Evolutionary conservation across 495 filamentous ascomycete species (phyloP).

Genomic region (Penicillium atrosanguineum): DNA sequence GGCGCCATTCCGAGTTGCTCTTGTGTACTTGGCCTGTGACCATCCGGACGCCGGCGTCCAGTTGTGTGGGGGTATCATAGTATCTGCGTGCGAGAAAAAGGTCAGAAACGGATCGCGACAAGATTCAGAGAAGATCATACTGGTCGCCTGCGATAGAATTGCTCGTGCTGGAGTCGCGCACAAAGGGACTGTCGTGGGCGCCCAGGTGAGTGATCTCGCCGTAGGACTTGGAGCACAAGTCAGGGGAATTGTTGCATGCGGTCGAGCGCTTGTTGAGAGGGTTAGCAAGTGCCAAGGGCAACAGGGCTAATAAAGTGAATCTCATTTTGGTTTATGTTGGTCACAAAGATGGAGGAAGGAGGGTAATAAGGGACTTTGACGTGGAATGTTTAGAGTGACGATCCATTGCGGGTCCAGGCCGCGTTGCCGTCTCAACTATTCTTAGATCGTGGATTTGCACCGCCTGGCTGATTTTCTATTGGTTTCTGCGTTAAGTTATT

Average conservation of each 20-base stretch:
- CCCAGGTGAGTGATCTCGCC: slow-evolving; percentile 62
- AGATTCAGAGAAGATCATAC: slow-evolving; percentile 27
- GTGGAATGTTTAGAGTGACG: slow-evolving; percentile 18
- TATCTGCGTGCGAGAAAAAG: slow-evolving; percentile 33
- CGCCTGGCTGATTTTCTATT: slow-evolving; percentile 8
- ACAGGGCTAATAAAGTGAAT: slow-evolving; percentile 28
- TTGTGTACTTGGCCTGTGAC: slow-evolving; percentile 71
- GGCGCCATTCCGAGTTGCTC: slow-evolving; percentile 50
- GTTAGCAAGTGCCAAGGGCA: slow-evolving; percentile 32
- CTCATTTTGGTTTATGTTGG: slow-evolving; percentile 27
- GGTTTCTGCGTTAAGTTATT: not conserved
- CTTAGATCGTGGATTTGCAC: slow-evolving; percentile 27
- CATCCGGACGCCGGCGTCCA: slow-evolving; percentile 68
- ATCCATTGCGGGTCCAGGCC: slow-evolving; percentile 27
- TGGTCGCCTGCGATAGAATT: slow-evolving; percentile 64
- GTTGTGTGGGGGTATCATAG: slow-evolving; percentile 68
- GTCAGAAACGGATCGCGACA: not conserved
- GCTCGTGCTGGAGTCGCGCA: slow-evolving; percentile 47
- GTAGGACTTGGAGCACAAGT: slow-evolving; percentile 57
- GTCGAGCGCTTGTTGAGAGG: slow-evolving; percentile 32
- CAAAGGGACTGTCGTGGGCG: slow-evolving; percentile 62
- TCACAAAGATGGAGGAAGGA: slow-evolving; percentile 1
- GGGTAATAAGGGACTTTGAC: slow-evolving; percentile 4
- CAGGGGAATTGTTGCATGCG: slow-evolving; percentile 62
- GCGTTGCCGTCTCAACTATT: slow-evolving; percentile 40